Evolutionary conservation across 768 basidiomycete genomes (phyloP).

Genomic region (Xerocomellus dryophilus): DNA sequence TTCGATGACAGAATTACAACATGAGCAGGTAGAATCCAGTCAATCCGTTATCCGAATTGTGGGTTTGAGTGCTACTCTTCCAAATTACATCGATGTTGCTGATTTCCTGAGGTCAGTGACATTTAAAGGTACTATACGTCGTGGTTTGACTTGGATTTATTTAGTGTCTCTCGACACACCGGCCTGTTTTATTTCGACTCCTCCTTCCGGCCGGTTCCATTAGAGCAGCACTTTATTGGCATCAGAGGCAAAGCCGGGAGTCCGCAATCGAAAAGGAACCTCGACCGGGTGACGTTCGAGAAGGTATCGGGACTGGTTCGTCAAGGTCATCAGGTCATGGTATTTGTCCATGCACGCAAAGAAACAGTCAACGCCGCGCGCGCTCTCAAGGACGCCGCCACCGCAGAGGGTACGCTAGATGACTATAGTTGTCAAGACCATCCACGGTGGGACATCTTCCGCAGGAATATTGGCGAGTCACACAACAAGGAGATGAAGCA

Average conservation of each 20-base stretch:
- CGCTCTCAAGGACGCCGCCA: constrained; percentile 72
- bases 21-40: constrained; percentile 81
- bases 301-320: constrained; percentile 86
- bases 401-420: constrained; percentile 65
- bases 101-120: constrained; percentile 78
- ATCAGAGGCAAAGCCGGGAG: constrained; percentile 86
- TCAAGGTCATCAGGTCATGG: constrained; percentile 98
- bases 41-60: constrained; percentile 96
- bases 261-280: constrained; percentile 67
- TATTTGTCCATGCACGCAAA: constrained; percentile 97
- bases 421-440: constrained; percentile 83
- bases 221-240: constrained; percentile 97
- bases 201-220: constrained; percentile 92
- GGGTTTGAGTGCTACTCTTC: constrained; percentile 92
- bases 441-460: constrained; percentile 72
- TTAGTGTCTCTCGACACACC: constrained; percentile 77
- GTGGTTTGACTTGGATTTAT: constrained; percentile 4
- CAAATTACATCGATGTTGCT: constrained; percentile 95
- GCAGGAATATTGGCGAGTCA: constrained; percentile 73
- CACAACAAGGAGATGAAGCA: constrained; percentile 96
- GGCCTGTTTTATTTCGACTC: constrained; percentile 98
- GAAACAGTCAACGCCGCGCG: constrained; percentile 94
- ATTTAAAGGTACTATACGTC: background rate
- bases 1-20: background rate
- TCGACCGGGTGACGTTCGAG: constrained; percentile 85